Percentiles rank a stretch among this genome's conserved stretches.
phyloP scores from a whole-genome alignment of 2,329 filamentous ascomycete genomes.

The Drechslerella dactyloides region DNA sequence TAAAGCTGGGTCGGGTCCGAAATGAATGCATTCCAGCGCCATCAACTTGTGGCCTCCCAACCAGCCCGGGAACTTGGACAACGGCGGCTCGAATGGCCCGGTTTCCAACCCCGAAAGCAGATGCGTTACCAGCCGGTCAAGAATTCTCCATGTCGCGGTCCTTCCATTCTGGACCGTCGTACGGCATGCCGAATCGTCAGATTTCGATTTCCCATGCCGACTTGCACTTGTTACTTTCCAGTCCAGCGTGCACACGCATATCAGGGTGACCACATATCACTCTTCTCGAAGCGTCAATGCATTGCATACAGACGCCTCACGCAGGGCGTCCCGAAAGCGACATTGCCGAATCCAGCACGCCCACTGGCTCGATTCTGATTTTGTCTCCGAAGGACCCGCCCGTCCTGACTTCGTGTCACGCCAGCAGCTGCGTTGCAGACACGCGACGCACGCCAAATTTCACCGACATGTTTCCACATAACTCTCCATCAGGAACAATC shows the following conservation, averaged over 20 bases:
- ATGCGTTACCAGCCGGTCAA: background rate
- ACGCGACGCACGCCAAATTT: slow-evolving; percentile 14
- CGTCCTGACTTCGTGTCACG: background rate
- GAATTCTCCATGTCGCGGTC: slow-evolving; percentile 14
- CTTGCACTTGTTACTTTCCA: no score
- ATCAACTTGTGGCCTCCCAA: slow-evolving; percentile 11
- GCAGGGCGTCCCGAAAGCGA: background rate
- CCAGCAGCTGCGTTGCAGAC: slow-evolving; percentile 23
- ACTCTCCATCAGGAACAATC: slow-evolving; percentile 49
- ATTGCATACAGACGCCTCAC: no score
- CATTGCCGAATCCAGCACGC: background rate
- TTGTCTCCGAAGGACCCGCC: slow-evolving; percentile 27
- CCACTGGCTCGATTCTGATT: slow-evolving; percentile 3
- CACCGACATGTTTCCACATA: slow-evolving; percentile 51
- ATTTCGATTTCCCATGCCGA: no score
- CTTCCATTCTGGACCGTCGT: slow-evolving; percentile 10
- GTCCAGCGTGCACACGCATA: no score
- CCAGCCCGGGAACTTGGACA: slow-evolving; percentile 20
- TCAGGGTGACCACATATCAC: no score
- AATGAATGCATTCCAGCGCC: slow-evolving; percentile 37
- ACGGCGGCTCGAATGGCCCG: background rate
- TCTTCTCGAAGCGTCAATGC: no score
- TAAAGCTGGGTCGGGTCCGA: no score
- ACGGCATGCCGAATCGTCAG: background rate
- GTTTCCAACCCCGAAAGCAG: slow-evolving; percentile 8